Percentiles rank a stretch among this genome's conserved stretches.
These are phyloP conservation scores for Panicum virgatum DNA, from an alignment of 202 grass and related monocot genomes.

Conservation along the genomic window DNA sequence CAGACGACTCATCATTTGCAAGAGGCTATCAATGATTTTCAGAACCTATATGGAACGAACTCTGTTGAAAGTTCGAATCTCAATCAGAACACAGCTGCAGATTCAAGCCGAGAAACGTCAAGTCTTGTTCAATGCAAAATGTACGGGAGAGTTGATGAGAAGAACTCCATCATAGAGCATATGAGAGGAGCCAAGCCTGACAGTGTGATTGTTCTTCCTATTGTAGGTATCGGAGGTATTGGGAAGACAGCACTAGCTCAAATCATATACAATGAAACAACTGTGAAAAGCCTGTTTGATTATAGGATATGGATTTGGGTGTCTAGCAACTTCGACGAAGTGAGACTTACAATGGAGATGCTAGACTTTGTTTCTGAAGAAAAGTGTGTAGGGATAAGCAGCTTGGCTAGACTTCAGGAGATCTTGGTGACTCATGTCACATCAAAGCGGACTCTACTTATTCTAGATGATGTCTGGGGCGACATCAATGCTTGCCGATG, in stretches of 20 bases:
- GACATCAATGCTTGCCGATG: background rate
- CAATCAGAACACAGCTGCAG: background rate
- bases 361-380: slow-evolving; percentile 35
- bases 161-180: slow-evolving; percentile 19
- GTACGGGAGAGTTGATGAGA: slow-evolving; percentile 45
- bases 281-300: slow-evolving; percentile 33
- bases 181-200: background rate
- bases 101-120: background rate
- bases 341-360: slow-evolving; percentile 38
- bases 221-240: slow-evolving; percentile 52
- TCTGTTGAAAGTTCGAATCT: background rate
- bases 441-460: slow-evolving; percentile 37
- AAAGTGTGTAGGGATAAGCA: background rate
- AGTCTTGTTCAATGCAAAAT: slow-evolving; percentile 18
- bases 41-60: background rate
- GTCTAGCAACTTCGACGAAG: slow-evolving; percentile 7
- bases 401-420: slow-evolving; percentile 43
- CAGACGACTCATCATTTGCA: background rate
- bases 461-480: slow-evolving; percentile 67
- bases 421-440: slow-evolving; percentile 23
- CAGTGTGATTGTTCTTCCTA: slow-evolving; percentile 28
- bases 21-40: background rate
- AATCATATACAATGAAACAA: slow-evolving; percentile 34
- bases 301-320: slow-evolving; percentile 50
- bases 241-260: slow-evolving; percentile 56